A percentile compares a stretch with the other conserved stretches of the same genome.
phyloP scores from a whole-genome alignment of 192 early-diverging fungal genomes.

The Linnemannia zychae region DNA sequence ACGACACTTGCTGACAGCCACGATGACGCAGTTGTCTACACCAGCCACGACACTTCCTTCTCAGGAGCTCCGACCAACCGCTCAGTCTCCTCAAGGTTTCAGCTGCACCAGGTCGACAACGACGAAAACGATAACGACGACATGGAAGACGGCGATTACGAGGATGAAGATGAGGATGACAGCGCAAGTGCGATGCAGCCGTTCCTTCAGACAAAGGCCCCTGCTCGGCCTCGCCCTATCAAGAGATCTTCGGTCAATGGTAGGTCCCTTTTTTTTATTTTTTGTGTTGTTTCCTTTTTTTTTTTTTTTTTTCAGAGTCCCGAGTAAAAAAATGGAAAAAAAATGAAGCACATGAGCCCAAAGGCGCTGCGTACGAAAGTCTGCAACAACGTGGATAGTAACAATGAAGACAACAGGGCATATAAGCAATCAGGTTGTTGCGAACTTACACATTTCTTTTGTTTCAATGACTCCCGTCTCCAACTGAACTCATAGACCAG shows the following conservation, averaged over 20 bases:
- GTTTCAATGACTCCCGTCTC: neutral
- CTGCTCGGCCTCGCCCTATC: neutral
- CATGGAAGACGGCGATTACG: conserved; percentile 17
- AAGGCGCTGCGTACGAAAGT: neutral
- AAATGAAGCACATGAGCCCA: conserved; percentile 7
- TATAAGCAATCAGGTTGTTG: neutral
- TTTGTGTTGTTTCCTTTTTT: neutral
- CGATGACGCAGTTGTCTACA: neutral
- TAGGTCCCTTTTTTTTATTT: neutral
- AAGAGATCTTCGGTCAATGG: neutral
- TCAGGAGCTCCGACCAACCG: neutral
- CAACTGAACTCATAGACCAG: neutral
- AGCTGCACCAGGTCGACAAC: neutral
- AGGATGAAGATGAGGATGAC: conserved; percentile 28
- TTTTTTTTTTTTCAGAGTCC: neutral
- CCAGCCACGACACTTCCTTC: neutral
- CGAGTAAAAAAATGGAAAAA: conserved; percentile 2
- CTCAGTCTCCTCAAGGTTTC: neutral
- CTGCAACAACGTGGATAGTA: neutral
- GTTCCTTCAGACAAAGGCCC: neutral
- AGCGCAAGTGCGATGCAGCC: conserved; percentile 3
- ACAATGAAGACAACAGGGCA: neutral
- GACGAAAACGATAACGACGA: conserved; percentile 8
- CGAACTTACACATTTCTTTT: neutral
- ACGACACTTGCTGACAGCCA: neutral